A percentile compares a stretch with the other conserved stretches of the same genome.
phyloP scores from a whole-genome alignment of 1,139 yeast species.

The Scheffersomyces illinoinensis region DNA sequence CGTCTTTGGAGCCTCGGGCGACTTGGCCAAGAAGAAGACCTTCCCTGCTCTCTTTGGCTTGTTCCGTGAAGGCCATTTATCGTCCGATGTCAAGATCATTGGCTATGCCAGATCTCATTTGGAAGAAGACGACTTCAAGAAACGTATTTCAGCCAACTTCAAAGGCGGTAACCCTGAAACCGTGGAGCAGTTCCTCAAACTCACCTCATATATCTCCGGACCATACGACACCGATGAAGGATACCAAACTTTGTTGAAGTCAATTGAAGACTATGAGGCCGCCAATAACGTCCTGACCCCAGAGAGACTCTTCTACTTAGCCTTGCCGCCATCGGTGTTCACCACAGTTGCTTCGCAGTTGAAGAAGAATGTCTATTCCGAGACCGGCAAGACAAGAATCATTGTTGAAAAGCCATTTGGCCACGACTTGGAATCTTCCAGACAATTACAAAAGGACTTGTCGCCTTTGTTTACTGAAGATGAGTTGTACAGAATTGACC shows the following conservation, averaged over 20 bases:
- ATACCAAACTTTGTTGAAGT: constrained; percentile 54
- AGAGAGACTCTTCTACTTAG: constrained; percentile 84
- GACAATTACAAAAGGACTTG: constrained; percentile 72
- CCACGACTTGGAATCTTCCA: constrained; percentile 77
- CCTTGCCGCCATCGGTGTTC: constrained; percentile 93
- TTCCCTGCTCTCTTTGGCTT: constrained; percentile 78
- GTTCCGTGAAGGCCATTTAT: constrained; percentile 75
- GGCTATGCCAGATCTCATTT: constrained; percentile 91
- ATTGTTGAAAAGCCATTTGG: constrained; percentile 98
- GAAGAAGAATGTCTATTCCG: constrained; percentile 64
- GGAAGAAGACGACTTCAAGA: constrained; percentile 62
- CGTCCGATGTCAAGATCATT: constrained; percentile 67
- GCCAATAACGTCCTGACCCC: constrained; percentile 46
- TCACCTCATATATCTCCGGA: constrained; percentile 72
- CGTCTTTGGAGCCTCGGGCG: constrained; percentile 97
- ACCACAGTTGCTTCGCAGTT: constrained; percentile 74
- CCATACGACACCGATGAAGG: constrained; percentile 81
- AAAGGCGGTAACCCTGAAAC: constrained; percentile 55
- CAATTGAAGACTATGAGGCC: constrained; percentile 61
- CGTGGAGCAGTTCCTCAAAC: constrained; percentile 62
- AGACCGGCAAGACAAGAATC: constrained; percentile 70
- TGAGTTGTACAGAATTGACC: constrained; percentile 94
- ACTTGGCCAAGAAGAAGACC: constrained; percentile 94
- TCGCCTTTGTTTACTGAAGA: constrained; percentile 89
- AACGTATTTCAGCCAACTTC: constrained; percentile 65